Conservation (phyloP, 2,329 filamentous ascomycete genomes). For the Alternaria angustiovoidea region DNA sequence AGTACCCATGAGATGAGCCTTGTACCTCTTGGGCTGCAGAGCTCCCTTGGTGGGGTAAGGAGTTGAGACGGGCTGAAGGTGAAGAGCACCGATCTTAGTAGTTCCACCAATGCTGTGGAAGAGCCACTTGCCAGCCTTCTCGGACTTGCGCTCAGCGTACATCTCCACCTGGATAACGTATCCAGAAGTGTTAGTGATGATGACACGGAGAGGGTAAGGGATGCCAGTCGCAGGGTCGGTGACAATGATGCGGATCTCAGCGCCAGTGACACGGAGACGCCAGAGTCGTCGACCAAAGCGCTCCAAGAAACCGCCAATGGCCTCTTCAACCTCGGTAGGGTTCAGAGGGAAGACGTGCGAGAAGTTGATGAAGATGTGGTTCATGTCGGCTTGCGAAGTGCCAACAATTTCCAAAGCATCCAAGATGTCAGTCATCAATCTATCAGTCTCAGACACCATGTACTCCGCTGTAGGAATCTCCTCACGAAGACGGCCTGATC, state of each 20-base stretch:
- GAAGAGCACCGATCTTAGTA: conserved; percentile 94
- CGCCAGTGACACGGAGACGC: conserved; percentile 94
- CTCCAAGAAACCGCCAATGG: conserved; percentile 92
- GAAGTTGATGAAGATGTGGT: conserved; percentile 99
- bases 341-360: conserved; percentile 93
- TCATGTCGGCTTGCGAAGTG: conserved; percentile 98
- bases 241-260: conserved; percentile 98
- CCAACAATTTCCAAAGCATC: conserved; percentile 98
- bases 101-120: conserved; percentile 98
- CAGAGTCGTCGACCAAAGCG: conserved; percentile 94
- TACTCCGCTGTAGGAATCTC: conserved; percentile 99
- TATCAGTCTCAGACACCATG: conserved; percentile 94
- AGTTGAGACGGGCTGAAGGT: conserved; percentile 86
- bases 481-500: conserved; percentile 91
- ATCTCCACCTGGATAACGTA: conserved; percentile 98
- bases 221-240: conserved; percentile 85
- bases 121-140: conserved; percentile 92
- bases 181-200: conserved; percentile 97
- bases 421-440: conserved; percentile 96
- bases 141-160: conserved; percentile 96
- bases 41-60: conserved; percentile 99
- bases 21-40: conserved; percentile 98
- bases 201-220: conserved; percentile 90
- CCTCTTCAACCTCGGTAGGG: conserved; percentile 89
- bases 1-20: conserved; percentile 98